Base-by-base conservation (phyloP, 2,329 filamentous ascomycete species). In the Sporothrix dimorphospora region DNA sequence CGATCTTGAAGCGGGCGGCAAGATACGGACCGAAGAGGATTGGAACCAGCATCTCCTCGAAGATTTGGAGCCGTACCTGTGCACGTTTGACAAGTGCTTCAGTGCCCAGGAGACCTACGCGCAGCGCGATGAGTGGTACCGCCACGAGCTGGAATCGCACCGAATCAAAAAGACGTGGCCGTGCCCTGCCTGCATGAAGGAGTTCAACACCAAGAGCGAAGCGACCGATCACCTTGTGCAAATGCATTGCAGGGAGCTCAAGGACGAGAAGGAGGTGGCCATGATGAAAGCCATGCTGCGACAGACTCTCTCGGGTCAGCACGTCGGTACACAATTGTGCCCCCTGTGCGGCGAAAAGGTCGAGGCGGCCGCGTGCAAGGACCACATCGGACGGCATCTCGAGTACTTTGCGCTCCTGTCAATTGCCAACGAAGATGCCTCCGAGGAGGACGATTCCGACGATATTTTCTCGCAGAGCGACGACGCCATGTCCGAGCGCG, bases 361-460 rank as follows among this genome's bases (percentile, higher is more conserved):
- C 2, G 71, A 70, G 16, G 70, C 73, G 3, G 45, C 63, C 0
- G 63, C 40, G 1, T 74, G 74, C 70, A 74, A 74, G 21, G 66
- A 72, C 30, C 73, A 75, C 38, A 72, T 74, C 40, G 73, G 68
- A 1, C 70, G 66, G 1, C 73, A 75, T 24, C 69, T 74, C 6
- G 74, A 75, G 61, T 72, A 73, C 59, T 75, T 74, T 72, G 71
- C 74, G 2, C 72, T 75, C 3, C 69, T 75, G 4, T 73, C 74
- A 2, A 63, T 74, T 40, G 67, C 57, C 0, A 61, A 67, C 27
- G 74, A 73, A 8, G 72, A 69, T 19, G 45, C 65, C 5, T 74
- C 69, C 1, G 73, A 75, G 3, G 72, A 74, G 3, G 73, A 72
- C 24, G 69, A 73, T n/a, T 74, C 70, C 4, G 73, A 73, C 57